Evolutionary conservation across 331 rosid species (phyloP).

Genomic region (Malus hybrid): DNA sequence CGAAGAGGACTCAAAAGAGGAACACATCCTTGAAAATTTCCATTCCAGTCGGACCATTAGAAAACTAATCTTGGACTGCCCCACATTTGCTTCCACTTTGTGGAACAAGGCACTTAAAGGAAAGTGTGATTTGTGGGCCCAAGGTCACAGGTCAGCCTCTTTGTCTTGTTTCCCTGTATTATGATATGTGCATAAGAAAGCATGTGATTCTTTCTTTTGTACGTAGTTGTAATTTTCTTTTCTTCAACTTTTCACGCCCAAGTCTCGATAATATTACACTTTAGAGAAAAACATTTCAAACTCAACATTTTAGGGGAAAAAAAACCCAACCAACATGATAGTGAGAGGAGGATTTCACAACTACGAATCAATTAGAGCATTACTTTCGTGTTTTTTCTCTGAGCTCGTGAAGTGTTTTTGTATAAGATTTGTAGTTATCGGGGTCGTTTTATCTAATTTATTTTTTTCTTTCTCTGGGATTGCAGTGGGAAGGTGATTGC

Average conservation of each 20-base stretch:
- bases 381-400: neutral
- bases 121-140: slow-evolving; percentile 67
- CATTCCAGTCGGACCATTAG: slow-evolving; percentile 84
- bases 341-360: neutral
- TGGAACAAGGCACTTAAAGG: slow-evolving; percentile 80
- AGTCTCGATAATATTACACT: neutral
- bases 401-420: neutral
- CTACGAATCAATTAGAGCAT: neutral
- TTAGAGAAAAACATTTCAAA: neutral
- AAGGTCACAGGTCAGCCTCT: slow-evolving; percentile 66
- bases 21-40: slow-evolving; percentile 77
- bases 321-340: neutral
- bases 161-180: neutral
- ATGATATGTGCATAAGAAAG: neutral
- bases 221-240: neutral
- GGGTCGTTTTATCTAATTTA: neutral
- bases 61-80: slow-evolving; percentile 74
- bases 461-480: slow-evolving; percentile 5
- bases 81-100: slow-evolving; percentile 64
- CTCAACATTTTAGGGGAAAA: neutral
- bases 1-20: slow-evolving; percentile 60
- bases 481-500: slow-evolving; percentile 75
- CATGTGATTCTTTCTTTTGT: slow-evolving; percentile 12
- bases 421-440: neutral
- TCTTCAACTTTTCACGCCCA: neutral